phyloP scores from a whole-genome alignment of 108 stramenopile species.

The Cyclotella kingstonii region DNA sequence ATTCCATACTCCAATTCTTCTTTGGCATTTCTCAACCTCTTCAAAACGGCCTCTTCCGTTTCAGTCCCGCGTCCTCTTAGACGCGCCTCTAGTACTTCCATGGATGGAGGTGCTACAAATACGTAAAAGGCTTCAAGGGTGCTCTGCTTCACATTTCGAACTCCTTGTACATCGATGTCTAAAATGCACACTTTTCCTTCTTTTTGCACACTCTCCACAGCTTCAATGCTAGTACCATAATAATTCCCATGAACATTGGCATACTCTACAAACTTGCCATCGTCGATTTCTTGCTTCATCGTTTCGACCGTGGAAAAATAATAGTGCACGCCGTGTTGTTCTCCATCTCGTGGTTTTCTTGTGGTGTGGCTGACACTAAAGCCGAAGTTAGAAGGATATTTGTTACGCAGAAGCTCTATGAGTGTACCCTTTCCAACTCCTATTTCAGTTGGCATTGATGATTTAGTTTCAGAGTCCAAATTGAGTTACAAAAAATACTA shows the following conservation, averaged over 20 bases:
- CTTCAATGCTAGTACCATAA: conserved; percentile 88
- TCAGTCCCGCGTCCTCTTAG: conserved; percentile 92
- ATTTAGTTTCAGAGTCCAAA: neutral
- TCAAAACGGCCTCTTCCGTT: conserved; percentile 79
- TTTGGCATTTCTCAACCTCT: conserved; percentile 82
- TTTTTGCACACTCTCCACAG: conserved; percentile 79
- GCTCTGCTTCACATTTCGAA: conserved; percentile 62
- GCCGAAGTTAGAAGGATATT: conserved; percentile 49
- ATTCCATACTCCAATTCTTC: conserved; percentile 90
- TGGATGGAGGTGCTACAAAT: conserved; percentile 92
- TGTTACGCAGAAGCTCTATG: conserved; percentile 73
- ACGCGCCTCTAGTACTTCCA: conserved; percentile 86
- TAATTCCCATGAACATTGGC: conserved; percentile 95
- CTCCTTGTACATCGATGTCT: conserved; percentile 92
- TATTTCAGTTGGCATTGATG: neutral
- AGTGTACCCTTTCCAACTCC: conserved; percentile 58
- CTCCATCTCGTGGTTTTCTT: conserved; percentile 87
- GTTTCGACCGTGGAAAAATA: conserved; percentile 84
- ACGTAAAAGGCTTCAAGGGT: conserved; percentile 55
- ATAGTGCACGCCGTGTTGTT: conserved; percentile 89
- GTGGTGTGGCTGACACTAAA: conserved; percentile 97
- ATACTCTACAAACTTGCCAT: conserved; percentile 84
- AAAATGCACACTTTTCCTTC: conserved; percentile 89
- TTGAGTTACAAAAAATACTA: neutral
- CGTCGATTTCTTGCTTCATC: conserved; percentile 86